phyloP scores from a whole-genome alignment of 2,329 filamentous ascomycete species.

The Sordariomycetes sp. region DNA sequence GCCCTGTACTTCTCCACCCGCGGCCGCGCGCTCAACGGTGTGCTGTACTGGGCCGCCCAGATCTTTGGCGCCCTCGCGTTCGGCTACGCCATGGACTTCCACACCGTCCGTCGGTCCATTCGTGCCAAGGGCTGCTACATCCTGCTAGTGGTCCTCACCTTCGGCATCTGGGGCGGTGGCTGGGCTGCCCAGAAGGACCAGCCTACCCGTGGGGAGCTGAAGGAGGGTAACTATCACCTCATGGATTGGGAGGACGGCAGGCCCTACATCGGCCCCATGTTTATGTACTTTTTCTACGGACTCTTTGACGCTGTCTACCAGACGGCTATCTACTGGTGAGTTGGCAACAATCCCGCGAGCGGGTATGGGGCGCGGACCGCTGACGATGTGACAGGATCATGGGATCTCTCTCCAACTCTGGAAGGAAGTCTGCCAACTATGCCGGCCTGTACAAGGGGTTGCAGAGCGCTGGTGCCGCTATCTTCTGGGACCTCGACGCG shows the following conservation, averaged over 20 bases:
- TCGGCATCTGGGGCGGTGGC: constrained; percentile 74
- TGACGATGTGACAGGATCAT: constrained; percentile 56
- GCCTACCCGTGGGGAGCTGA: constrained; percentile 30
- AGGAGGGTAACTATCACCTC: constrained; percentile 2
- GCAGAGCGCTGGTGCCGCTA: constrained; percentile 75
- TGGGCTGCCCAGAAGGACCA: constrained; percentile 64
- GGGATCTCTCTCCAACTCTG: constrained; percentile 86
- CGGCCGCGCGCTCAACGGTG: constrained; percentile 56
- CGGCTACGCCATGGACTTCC: constrained; percentile 59
- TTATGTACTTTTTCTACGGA: constrained; percentile 84
- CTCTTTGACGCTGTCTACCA: constrained; percentile 88
- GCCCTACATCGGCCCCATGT: constrained; percentile 65
- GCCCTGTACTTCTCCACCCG: constrained; percentile 42
- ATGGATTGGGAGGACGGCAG: constrained; percentile 56
- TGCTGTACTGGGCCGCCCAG: constrained; percentile 71
- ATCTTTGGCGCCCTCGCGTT: constrained; percentile 67
- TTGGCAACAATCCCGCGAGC: constrained; percentile 24
- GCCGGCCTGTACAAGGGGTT: constrained; percentile 80
- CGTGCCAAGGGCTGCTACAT: constrained; percentile 56
- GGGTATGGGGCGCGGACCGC: background rate
- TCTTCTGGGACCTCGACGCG: constrained; percentile 63
- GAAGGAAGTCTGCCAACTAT: constrained; percentile 84
- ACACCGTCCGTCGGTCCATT: constrained; percentile 46
- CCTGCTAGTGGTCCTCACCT: constrained; percentile 57
- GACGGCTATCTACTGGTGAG: constrained; percentile 84